These are phyloP conservation scores for Gossypium davidsonii DNA, from an alignment of 441 rosid species.

Conservation along the genomic window DNA sequence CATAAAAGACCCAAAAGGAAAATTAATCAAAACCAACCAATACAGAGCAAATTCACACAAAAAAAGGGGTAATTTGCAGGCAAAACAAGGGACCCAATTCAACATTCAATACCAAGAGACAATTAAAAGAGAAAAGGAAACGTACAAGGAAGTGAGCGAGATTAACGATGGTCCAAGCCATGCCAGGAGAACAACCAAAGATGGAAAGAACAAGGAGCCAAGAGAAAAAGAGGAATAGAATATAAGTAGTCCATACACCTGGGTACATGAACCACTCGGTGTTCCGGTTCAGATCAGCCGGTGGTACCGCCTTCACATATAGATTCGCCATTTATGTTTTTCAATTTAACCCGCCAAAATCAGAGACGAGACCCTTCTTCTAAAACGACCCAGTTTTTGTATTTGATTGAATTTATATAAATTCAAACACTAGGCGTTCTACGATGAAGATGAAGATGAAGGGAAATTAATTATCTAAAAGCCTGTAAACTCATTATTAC, in stretches of 20 bases:
- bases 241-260: slow-evolving; percentile 85
- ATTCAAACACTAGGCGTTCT: not conserved
- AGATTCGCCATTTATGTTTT: slow-evolving; percentile 35
- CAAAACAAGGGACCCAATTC: slow-evolving; percentile 4
- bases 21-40: not conserved
- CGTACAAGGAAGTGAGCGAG: slow-evolving; percentile 73
- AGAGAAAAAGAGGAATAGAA: slow-evolving; percentile 62
- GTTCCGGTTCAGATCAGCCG: slow-evolving; percentile 89
- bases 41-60: not conserved
- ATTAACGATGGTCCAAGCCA: slow-evolving; percentile 92
- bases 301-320: slow-evolving; percentile 74
- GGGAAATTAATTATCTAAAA: not conserved
- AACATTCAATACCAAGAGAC: not conserved
- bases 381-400: not conserved
- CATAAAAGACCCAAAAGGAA: not conserved
- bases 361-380: not conserved
- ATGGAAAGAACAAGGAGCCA: slow-evolving; percentile 79
- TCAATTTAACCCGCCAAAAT: not conserved
- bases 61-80: not conserved
- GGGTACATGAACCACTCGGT: slow-evolving; percentile 98
- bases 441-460: not conserved
- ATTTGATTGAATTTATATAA: not conserved
- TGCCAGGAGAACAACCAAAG: slow-evolving; percentile 76
- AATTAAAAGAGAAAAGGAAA: not conserved
- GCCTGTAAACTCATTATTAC: not conserved